Evolutionary conservation across 1,139 yeast species (phyloP), one percentile per base, ranked within the genome.

Genomic region (Eremothecium gossypii): DNA sequence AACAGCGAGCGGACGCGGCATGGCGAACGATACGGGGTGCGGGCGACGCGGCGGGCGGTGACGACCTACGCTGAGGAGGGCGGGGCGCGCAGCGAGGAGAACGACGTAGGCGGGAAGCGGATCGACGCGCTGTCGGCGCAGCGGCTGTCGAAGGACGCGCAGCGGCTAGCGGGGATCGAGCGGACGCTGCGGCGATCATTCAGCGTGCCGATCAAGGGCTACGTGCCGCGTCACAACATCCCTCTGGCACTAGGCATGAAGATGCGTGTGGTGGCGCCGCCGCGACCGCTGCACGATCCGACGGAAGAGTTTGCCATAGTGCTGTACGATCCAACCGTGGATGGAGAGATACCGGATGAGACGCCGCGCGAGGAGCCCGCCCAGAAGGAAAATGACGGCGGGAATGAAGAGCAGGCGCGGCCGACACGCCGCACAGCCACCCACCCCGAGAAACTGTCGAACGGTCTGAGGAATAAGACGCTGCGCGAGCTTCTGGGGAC

Each of bases 221-320:
- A 73, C 45, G 59, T 66, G 2, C 67, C 66, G 45, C 64, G 62
- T 27, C 59, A 54, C 33, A 55, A 57, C 33, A 51, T 68, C 27
- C 82, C 89, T 0, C 85, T 94, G 1, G 89, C 93, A 0, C 79
- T 89, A 45, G 97, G 97, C 0, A 86, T 87, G 41, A 74, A 82
- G 47, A 74, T 81, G 33, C 77, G 78, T 50, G 73, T 80, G 1
- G 70, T 76, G 2, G 62, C 84, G 38, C 85, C 87, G 11, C 96
- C 98, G 2, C 68, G 91, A 45, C 95, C 98, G 0, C 69, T 91
- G 12, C 94, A 89, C 58, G 98, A 91, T 63, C 98, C 99, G 0
- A 73, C 81, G 41, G 86, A 83, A 48, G 97, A 91, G 60, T 81
- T 86, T 58, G 97, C 98, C 1, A 86, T 93, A 42, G 97, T 91